Evolutionary conservation across 1,139 yeast genomes (phyloP), one percentile per base, ranked within the genome.

Genomic region (Komagataea norvegica): DNA sequence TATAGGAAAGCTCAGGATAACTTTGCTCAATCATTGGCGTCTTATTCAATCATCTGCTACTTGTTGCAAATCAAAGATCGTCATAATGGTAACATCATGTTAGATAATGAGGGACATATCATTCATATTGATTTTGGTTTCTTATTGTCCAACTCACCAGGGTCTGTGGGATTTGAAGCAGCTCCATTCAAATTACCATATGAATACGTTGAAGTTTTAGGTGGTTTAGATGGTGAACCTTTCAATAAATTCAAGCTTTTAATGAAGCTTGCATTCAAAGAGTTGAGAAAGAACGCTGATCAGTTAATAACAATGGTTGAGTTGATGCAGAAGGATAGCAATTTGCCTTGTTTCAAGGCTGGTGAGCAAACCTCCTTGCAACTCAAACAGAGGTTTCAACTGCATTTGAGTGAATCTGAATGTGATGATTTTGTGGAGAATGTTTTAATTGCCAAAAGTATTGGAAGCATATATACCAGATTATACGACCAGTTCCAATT

Each of bases 91-190:
- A 91, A 91, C 59, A 89, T 91, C 34, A 81, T 91, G 84, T 64
- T 91, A 14, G 98, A 91, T 56, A 78, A 80, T 44, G 95, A 89
- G 48, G 98, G 98, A 0, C 97, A 91, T 57, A 82, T 91, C 11
- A 80, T 88, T 34, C 98, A 91, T 58, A 91, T 91, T 50, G 98
- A 91, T 62, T 91, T 91, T 65, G 98, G 98, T 0, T 91, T 88
- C 57, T 62, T 91, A 54, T 66, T 91, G 6, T 86, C 96, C 1
- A 91, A 91, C 54, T 82, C 96, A 0, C 98, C 98, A 0, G 97
- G 97, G 3, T 82, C 95, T 41, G 87, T 91, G 38, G 96, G 96
- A 0, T 88, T 91, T 59, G 98, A 91, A 56, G 94, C 96, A 1
- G 96, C 97, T 0, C 96, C 98, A 1, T 91, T 91, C 68, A 91